These are phyloP conservation scores for Penicillium taxi DNA, from an alignment of 495 filamentous ascomycete species.

Conservation along the genomic window DNA sequence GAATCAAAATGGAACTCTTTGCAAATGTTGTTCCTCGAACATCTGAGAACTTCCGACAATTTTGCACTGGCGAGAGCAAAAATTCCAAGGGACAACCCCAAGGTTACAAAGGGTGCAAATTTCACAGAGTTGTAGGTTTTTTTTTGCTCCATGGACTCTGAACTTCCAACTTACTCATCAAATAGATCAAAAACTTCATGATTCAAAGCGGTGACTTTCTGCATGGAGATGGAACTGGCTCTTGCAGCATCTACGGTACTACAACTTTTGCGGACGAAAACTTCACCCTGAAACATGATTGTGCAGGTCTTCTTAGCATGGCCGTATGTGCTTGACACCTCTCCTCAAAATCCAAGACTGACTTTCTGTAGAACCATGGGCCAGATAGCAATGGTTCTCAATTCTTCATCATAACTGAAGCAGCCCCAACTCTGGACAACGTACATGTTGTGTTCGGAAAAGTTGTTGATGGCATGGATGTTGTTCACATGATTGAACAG, in stretches of 20 bases:
- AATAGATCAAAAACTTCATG: slow-evolving; percentile 93
- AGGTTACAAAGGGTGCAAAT: slow-evolving; percentile 90
- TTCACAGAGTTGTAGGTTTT: slow-evolving; percentile 79
- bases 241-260: slow-evolving; percentile 76
- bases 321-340: slow-evolving; percentile 52
- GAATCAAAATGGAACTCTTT: slow-evolving; percentile 92
- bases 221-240: slow-evolving; percentile 87
- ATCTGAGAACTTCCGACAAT: slow-evolving; percentile 94
- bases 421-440: slow-evolving; percentile 80
- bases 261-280: slow-evolving; percentile 88
- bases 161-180: too few relatives aligned
- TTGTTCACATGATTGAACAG: slow-evolving; percentile 81
- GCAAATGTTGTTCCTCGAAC: slow-evolving; percentile 75
- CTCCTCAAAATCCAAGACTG: neutral
- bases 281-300: slow-evolving; percentile 70
- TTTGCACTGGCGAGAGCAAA: slow-evolving; percentile 92
- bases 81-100: slow-evolving; percentile 70
- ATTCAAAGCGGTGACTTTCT: slow-evolving; percentile 94
- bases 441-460: slow-evolving; percentile 96
- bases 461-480: slow-evolving; percentile 83
- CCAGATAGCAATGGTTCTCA: slow-evolving; percentile 92
- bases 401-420: slow-evolving; percentile 90
- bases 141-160: neutral
- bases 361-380: slow-evolving; percentile 70
- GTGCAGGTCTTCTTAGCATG: slow-evolving; percentile 80